These are phyloP conservation scores for Microsporum audouinii DNA, from an alignment of 2,329 filamentous ascomycete genomes.

Conservation along the genomic window DNA sequence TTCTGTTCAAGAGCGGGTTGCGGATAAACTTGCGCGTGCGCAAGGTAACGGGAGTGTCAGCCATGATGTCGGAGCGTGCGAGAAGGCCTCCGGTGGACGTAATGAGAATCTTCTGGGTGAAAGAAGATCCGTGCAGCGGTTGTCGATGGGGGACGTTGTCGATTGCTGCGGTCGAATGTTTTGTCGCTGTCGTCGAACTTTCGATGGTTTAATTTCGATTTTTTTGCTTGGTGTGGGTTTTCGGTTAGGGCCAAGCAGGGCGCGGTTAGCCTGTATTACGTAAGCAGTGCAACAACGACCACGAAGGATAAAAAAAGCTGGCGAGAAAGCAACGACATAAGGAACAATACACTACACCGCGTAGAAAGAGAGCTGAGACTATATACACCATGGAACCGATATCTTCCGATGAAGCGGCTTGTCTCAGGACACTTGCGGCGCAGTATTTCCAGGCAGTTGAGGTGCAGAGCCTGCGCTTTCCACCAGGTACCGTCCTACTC, in stretches of 20 bases:
- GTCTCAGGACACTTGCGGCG: slow-evolving; percentile 38
- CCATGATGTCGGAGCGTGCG: slow-evolving; percentile 59
- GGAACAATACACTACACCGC: neutral
- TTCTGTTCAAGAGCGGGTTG: slow-evolving; percentile 96
- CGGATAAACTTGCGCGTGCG: slow-evolving; percentile 99
- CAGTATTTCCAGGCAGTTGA: slow-evolving; percentile 74
- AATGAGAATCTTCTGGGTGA: slow-evolving; percentile 21
- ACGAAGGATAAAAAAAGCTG: neutral
- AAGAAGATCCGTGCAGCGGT: slow-evolving; percentile 16
- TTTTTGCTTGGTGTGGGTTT: slow-evolving; percentile 33
- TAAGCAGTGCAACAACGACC: neutral
- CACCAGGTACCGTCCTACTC: slow-evolving; percentile 47
- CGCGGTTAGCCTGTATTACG: neutral
- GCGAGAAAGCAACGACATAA: neutral
- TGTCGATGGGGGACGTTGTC: slow-evolving; percentile 19
- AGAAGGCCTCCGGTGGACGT: slow-evolving; percentile 16
- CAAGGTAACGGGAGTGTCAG: slow-evolving; percentile 67
- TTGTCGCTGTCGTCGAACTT: slow-evolving; percentile 14
- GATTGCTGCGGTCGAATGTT: slow-evolving; percentile 17
- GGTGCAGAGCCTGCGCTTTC: slow-evolving; percentile 49
- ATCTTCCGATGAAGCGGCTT: neutral
- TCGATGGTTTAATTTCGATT: slow-evolving; percentile 28
- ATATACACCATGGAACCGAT: neutral
- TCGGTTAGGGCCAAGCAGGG: slow-evolving; percentile 29
- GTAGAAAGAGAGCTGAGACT: neutral